Evolutionary conservation across 2,329 filamentous ascomycete genomes (phyloP), one percentile per base, ranked within the genome.

Genomic region (Anthostomella pinea): DNA sequence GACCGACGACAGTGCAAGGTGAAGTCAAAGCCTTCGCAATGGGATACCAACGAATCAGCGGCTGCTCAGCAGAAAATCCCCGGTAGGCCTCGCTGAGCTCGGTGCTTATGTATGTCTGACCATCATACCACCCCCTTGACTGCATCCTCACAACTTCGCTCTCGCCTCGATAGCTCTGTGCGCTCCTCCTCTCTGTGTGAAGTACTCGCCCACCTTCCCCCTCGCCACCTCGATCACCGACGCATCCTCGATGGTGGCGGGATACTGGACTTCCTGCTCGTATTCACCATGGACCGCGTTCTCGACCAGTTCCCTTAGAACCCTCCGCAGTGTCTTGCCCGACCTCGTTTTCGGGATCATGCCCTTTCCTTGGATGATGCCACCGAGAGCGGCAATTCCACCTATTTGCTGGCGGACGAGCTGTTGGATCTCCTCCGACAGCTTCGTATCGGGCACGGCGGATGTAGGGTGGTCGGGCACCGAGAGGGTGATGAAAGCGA

Each of bases 311-410:
- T 95, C 87, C 20, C 87, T 73, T 59, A 96, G 65, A 20, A 95
- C 87, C 16, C 90, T 72, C 3, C 90, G 73, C 41, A 96, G 63
- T 4, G 88, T 95, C 74, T 96, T 97, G 18, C 91, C 91, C n/a
- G 83, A 88, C 18, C 90, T 68, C 11, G 91, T 96, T 69, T 90
- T 90, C 5, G 91, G 90, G 34, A 96, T 95, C 74, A 95, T 90
- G 11, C 83, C 83, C 48, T 80, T 81, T 24, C 87, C 87, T 47
- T 88, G 85, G 34, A 95, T 85, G 54, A 95, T 84, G 2, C 90
- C 90, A 7, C 88, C 88, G 0, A 97, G 72, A 2, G 79, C 79
- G 2, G 91, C 90, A 46, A 97, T 95, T 15, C 86, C 80, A 6
- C 90, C 90, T 36, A 97, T 93, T 54, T 94, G 86, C 21, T 74